Evolutionary conservation across 257 asterid species (phyloP), one percentile per base, ranked within the genome.

Genomic region (Nemophila menziesii): DNA sequence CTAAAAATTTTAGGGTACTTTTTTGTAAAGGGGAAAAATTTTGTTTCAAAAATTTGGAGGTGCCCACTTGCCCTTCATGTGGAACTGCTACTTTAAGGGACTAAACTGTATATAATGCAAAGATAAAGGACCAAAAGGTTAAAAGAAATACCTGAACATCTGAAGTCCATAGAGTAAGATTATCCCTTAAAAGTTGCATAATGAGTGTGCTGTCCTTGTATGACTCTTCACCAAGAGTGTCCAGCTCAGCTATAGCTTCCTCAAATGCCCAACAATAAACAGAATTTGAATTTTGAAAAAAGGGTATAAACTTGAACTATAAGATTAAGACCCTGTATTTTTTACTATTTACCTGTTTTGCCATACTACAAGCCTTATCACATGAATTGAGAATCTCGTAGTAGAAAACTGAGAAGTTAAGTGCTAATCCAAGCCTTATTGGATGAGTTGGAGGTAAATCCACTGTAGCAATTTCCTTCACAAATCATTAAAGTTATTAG

Each of bases 61-160:
- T n/a, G n/a, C n/a, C n/a, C n/a, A n/a, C n/a, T n/a, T n/a, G n/a
- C n/a, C n/a, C n/a, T n/a, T n/a, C n/a, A n/a, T n/a, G n/a, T n/a
- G n/a, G n/a, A n/a, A n/a, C n/a, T n/a, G n/a, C n/a, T n/a, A n/a
- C n/a, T n/a, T n/a, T n/a, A n/a, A n/a, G n/a, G n/a, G n/a, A n/a
- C n/a, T n/a, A n/a, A n/a, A n/a, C n/a, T n/a, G n/a, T n/a, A n/a
- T n/a, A n/a, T n/a, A n/a, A n/a, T n/a, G n/a, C n/a, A 22, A 22
- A 26, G 38, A 49, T 20, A 46, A 13, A 21, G 39, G 43, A 49
- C n/a, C 40, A 16, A 38, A 39, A 22, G 29, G 27, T 34, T 39
- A n/a, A n/a, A n/a, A n/a, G n/a, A n/a, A n/a, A n/a, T 43, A 69
- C 77, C 77, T 69, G 77, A 42, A 69, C 69, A 64, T 69, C 77